phyloP scores from a whole-genome alignment of 805 yeast genomes.

The Candida sithepensis region DNA sequence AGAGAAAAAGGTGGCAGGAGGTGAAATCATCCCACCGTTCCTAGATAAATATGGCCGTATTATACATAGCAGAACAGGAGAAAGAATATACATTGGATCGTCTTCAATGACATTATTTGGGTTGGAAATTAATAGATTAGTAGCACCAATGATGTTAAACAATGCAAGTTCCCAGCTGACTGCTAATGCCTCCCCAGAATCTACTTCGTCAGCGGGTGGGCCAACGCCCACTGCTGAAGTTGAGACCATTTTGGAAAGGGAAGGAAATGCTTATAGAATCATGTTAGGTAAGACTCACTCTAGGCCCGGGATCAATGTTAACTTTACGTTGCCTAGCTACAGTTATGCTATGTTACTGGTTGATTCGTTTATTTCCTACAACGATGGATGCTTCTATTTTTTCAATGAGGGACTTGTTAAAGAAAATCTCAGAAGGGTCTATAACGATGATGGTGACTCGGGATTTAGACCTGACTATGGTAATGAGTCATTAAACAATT shows the following conservation, averaged over 20 bases:
- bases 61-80: constrained; percentile 73
- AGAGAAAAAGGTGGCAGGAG: constrained; percentile 18
- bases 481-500: constrained; percentile 17
- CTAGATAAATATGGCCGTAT: constrained; percentile 68
- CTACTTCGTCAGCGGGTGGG: constrained; percentile 5
- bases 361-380: constrained; percentile 73
- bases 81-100: constrained; percentile 71
- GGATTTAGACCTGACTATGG: constrained; percentile 30
- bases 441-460: constrained; percentile 39
- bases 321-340: constrained; percentile 71
- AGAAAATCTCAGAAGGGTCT: constrained; percentile 58
- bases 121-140: constrained; percentile 60
- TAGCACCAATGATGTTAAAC: constrained; percentile 22
- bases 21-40: constrained; percentile 66
- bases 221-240: constrained; percentile 1
- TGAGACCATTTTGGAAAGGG: constrained; percentile 65
- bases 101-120: constrained; percentile 83
- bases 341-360: constrained; percentile 72
- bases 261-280: constrained; percentile 73
- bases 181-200: constrained; percentile 12
- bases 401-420: constrained; percentile 80
- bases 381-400: constrained; percentile 81
- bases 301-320: constrained; percentile 64
- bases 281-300: constrained; percentile 65
- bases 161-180: background rate